Base-by-base conservation (phyloP, 2,329 filamentous ascomycete genomes). In the Cladophialophora bantiana region DNA sequence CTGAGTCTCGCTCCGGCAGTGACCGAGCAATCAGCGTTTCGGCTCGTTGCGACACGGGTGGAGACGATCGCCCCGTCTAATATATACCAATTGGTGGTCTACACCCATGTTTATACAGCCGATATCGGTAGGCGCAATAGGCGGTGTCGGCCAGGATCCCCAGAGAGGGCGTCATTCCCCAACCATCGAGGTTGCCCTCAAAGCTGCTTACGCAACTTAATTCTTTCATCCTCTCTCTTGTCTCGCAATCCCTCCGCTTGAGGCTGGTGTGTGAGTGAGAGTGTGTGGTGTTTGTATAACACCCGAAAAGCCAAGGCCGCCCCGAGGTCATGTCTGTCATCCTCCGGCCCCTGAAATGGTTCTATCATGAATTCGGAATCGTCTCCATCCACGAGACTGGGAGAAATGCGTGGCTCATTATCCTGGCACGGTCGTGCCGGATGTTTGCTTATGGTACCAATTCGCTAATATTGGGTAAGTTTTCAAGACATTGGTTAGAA, bases 381-480 rank as follows among this genome's bases (percentile, higher is more conserved):
- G 66, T 62, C 40, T 66, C 72, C 20, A 69, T 73, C 65, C 69
- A 72, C 20, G 48, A 71, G 4, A 72, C 71, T 15, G 72, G 72
- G 18, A 65, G 69, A 53, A 69, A 74, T 71, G 71, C 72, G 20
- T 71, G 70, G 60, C 65, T 74, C 48, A 71, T 74, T 45, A 68
- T 74, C 54, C 42, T 72, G 66, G 69, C 72, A 13, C 64, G 73
- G 45, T 64, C 69, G 18, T 66, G 65, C 48, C 72, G 73, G 2
- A 73, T 75, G 71, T 74, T 75, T 64, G 74, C 74, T 5, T 74
- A 73, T 64, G 73, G 74, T 12, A 72, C 70, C 9, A 73, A 73
- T 66, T 69, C 70, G 12, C 55, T 73, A 58, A 73, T 73, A 18
- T 58, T 73, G 45, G 71, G 71, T 73, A 59, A 40, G 71, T 61